Base-by-base conservation (phyloP, 805 yeast species). In the Candida suzukii region DNA sequence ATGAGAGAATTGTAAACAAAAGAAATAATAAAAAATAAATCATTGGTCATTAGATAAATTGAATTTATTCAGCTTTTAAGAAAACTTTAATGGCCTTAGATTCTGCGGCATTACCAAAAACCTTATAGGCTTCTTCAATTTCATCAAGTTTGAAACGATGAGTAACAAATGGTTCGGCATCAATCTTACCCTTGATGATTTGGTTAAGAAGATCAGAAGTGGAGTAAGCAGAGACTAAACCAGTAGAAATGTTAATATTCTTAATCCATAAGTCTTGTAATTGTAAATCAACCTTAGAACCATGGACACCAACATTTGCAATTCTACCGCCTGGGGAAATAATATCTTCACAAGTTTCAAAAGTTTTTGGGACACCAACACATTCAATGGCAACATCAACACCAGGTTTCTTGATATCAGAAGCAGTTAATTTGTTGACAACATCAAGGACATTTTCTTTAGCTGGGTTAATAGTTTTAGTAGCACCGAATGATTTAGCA, bases 381-480 rank as follows among this genome's bases (percentile, higher is more conserved):
- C 84, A 76, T 60, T 78, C 74, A 47, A 71, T 70, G 35, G 73
- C 85, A 55, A 78, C 79, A 45, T 79, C 82, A 17, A 78, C 84
- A 48, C 76, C 76, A 10, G 79, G 71, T 26, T 57, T 54, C 33
- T 58, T 60, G 18, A 48, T 56, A 3, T 48, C 50, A 4, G 49
- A 42, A 3, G 47, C 42, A 0, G 71, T 56, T 13, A 66, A 38
- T 19, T 52, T 57, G 26, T 58, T 42, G 37, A 71, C 63, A n/a
- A 60, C 64, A 12, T 67, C 72, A 19, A 60, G 50, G 25, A 66
- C 61, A 41, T 68, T 63, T 8, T 62, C 68, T 31, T 71, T 71
- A 25, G 60, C 59, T 20, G 83, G 76, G 58, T 79, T 79, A 53
- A 76, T 66, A 1, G 66, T 59, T 49, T 73, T 68, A 22, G 80